These are phyloP conservation scores for Mortierella sp. DNA, from an alignment of 371 early-diverging fungal species.

Conservation along the genomic window DNA sequence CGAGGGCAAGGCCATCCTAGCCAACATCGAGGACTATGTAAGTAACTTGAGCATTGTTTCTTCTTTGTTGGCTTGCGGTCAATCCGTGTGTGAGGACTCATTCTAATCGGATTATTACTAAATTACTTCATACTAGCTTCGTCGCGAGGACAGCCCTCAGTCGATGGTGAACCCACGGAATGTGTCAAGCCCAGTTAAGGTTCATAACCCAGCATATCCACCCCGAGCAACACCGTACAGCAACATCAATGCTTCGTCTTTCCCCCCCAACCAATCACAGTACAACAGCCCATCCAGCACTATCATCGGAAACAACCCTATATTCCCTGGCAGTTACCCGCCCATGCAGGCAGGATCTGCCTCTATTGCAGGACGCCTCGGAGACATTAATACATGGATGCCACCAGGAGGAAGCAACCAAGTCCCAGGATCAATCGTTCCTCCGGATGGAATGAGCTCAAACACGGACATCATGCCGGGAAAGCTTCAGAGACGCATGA, in stretches of 20 bases:
- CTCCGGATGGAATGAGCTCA: neutral
- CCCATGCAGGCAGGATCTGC: conserved; percentile 2
- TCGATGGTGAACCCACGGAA: conserved; percentile 50
- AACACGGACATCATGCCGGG: neutral
- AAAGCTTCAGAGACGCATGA: conserved; percentile 30
- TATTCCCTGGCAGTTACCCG: neutral
- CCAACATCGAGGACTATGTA: conserved; percentile 42
- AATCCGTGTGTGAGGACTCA: no score
- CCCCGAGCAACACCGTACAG: conserved; percentile 48
- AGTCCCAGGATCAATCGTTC: neutral
- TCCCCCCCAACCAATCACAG: conserved; percentile 10
- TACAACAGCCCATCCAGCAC: neutral
- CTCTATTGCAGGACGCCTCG: neutral
- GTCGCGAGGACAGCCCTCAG: conserved; percentile 39
- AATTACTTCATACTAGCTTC: conserved; percentile 13
- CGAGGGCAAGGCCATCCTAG: conserved; percentile 42
- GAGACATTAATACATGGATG: neutral
- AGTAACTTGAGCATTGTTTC: neutral
- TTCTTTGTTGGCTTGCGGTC: neutral
- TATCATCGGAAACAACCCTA: neutral
- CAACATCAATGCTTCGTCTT: conserved; percentile 24
- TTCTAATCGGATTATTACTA: neutral
- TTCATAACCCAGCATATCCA: conserved; percentile 41
- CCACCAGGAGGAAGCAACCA: neutral
- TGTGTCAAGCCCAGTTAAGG: conserved; percentile 10